Base-by-base conservation (phyloP, 2,329 filamentous ascomycete genomes). In the Bipolaris sorokiniana region DNA sequence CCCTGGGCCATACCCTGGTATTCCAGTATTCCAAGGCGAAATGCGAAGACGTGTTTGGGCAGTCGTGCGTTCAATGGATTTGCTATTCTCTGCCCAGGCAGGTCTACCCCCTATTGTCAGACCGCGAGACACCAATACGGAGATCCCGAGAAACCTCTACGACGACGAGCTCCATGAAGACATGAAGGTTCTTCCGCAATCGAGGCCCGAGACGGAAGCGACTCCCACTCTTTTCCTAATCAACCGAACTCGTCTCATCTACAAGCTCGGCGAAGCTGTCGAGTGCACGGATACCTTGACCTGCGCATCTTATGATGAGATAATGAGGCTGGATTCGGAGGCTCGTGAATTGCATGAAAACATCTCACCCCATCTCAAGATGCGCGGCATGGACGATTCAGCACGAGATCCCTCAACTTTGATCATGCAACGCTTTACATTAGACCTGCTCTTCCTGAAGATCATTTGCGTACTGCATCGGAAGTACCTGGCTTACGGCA, bases 381-480 rank as follows among this genome's bases (percentile, higher is more conserved):
- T 96, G 64, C 87, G 88, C 31, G 83, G 88, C 0, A 82, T 96
- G 56, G 89, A 93, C 56, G 89, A 91, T 53, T 86, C 84, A 40
- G 88, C 86, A 4, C 83, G 88, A 45, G 93, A 97, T 58, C 88
- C 86, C 0, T 81, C 84, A 2, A 83, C 83, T 20, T 69, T 88
- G 31, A 85, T 97, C 56, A 89, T 96, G 80, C 90, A 93, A 49
- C 88, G 93, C 26, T 93, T 92, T 72, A 90, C 90, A 54, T 80
- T 97, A 31, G 91, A 95, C 60, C 88, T 95, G 48, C 79, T 97
- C 5, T 96, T 92, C 71, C 88, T 96, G 62, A 97, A 96, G 78
- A 90, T 92, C 16, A 84, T 96, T 67, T 96, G 92, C 68, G 85
- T 97, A 20, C 84, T 99, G 37, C 95, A 99, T 75, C 86, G 92